Evolutionary conservation across 352 stramenopile species (phyloP), one percentile per base, ranked within the genome.

Genomic region (Blastocystis sp.): DNA sequence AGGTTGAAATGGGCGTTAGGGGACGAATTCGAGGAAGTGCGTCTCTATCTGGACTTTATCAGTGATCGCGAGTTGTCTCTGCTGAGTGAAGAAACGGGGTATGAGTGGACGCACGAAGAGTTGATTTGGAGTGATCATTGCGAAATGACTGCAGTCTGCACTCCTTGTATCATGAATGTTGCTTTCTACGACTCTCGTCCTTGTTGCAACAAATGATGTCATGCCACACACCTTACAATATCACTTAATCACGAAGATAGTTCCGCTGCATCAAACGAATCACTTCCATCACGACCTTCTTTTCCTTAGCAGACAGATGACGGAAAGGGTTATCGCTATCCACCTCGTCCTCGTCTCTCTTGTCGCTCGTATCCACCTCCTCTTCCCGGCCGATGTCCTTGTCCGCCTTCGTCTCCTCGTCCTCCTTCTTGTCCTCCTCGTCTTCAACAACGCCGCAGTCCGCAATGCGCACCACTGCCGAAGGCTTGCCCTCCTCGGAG

Each of bases 401-500:
- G n/a, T n/a, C n/a, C n/a, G n/a, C n/a, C 37, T 65, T 50, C 1
- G 65, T 65, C 13, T 70, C 55, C 0, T 69, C 31, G 1, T 85
- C 50, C 9, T 62, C 37, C 65, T 70, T 37, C 35, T 67, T 41
- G 10, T 67, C 41, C 55, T n/a, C 35, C 2, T 41, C 55, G 24
- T 55, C 24, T 33, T 45, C 65, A 0, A 90, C 0, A 4, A 62
- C 37, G 33, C 61, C 76, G 26, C 55, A 90, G n/a, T 90, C 33
- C n/a, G 19, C 29, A 33, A 90, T 88, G 12, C 10, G 10, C 3
- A 31, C 61, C 39, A 80, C 66, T 12, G 33, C 80, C 13, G 61
- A 45, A n/a, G 85, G 70, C 19, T 51, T 62, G 31, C 85, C 85
- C 2, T 35, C 55, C 19, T 24, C 12, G 16, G 55, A 63, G 60